These are phyloP conservation scores for Sordariomycetes sp. DNA, from an alignment of 2,329 filamentous ascomycete genomes.

Conservation along the genomic window DNA sequence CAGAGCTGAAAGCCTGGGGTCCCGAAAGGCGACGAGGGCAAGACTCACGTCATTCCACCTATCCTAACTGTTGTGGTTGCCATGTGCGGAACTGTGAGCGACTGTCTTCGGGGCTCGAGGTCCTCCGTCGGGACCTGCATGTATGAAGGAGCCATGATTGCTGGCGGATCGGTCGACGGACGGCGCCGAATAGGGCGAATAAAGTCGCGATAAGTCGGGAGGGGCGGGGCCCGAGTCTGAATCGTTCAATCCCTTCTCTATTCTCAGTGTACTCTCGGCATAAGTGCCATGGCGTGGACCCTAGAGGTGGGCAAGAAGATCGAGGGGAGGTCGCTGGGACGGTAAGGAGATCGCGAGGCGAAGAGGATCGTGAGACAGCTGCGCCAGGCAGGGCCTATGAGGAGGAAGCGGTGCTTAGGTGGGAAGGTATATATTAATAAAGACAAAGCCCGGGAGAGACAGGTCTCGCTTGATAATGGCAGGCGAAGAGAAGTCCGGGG, in stretches of 20 bases:
- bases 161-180: not conserved
- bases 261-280: not conserved
- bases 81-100: constrained; percentile 49
- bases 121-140: constrained; percentile 35
- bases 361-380: not conserved
- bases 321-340: not conserved
- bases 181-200: not conserved
- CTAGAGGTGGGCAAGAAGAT: not conserved
- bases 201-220: not conserved
- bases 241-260: not conserved
- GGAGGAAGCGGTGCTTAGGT: not conserved
- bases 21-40: constrained; percentile 4
- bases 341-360: not conserved
- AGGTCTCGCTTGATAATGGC: not conserved
- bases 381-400: constrained; percentile 4
- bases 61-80: constrained; percentile 86
- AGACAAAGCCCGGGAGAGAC: not conserved
- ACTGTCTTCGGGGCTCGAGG: constrained; percentile 14
- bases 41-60: constrained; percentile 68
- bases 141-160: constrained; percentile 38
- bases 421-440: constrained; percentile 2
- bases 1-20: not conserved
- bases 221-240: not conserved
- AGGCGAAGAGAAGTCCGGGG: not conserved
- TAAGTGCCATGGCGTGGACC: not conserved